phyloP scores from a whole-genome alignment of 2,329 filamentous ascomycete species.

The Trichoderma asperellum region DNA sequence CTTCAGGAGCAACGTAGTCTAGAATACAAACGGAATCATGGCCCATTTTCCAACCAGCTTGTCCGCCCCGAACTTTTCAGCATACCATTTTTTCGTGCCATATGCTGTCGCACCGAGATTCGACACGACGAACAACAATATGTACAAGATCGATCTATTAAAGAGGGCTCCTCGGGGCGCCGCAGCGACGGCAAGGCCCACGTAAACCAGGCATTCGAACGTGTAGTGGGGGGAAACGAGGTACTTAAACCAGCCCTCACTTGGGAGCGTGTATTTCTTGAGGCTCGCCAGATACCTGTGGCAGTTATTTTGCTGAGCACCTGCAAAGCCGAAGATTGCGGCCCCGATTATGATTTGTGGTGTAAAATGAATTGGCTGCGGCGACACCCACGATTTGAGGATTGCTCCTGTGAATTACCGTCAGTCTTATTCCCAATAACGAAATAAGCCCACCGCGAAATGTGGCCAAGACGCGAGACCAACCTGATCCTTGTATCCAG shows the following conservation, averaged over 20 bases:
- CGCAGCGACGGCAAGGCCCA: constrained; percentile 72
- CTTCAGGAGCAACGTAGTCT: constrained; percentile 29
- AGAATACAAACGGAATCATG: constrained; percentile 75
- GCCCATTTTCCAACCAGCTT: constrained; percentile 67
- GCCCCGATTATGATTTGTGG: constrained; percentile 50
- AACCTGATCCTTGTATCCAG: constrained; percentile 83
- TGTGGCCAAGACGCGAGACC: constrained; percentile 35
- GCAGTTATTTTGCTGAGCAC: constrained; percentile 73
- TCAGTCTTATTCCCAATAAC: not conserved
- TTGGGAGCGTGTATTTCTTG: constrained; percentile 81
- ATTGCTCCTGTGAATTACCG: constrained; percentile 38
- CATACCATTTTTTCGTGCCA: constrained; percentile 80
- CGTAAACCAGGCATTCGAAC: constrained; percentile 82
- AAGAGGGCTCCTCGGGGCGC: constrained; percentile 68
- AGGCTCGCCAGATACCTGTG: constrained; percentile 71
- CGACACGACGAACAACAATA: constrained; percentile 70
- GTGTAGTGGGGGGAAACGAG: constrained; percentile 90
- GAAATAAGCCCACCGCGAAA: not conserved
- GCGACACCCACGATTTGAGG: constrained; percentile 41
- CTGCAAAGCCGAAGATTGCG: constrained; percentile 70
- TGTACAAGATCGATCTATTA: constrained; percentile 75
- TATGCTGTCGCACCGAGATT: constrained; percentile 84
- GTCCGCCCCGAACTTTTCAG: constrained; percentile 70
- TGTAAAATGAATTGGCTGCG: constrained; percentile 32
- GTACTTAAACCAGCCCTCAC: constrained; percentile 69